Percentiles rank a stretch among this genome's conserved stretches.
Evolutionary conservation across 192 early-diverging fungal genomes (phyloP).

Genomic region (Rhizophlyctis rosea): DNA sequence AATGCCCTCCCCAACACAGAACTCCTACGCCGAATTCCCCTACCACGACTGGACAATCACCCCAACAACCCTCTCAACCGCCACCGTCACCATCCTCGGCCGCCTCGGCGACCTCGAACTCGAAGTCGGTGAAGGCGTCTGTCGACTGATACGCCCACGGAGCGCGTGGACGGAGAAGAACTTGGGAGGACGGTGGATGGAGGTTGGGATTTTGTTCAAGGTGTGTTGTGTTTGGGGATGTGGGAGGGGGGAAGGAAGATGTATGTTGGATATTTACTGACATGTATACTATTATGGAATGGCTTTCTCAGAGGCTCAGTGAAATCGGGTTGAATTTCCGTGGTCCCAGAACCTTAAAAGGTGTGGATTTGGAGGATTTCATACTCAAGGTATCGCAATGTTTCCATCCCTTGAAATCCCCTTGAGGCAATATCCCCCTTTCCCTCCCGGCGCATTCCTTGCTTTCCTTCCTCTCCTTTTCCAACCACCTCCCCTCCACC

Average conservation of each 20-base stretch:
- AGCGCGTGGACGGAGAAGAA: conserved; percentile 21
- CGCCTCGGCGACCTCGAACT: conserved; percentile 38
- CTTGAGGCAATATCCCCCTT: too few relatives aligned
- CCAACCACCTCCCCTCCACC: background rate
- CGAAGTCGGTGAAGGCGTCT: conserved; percentile 40
- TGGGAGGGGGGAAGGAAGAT: too few relatives aligned
- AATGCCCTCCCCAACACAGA: conserved; percentile 33
- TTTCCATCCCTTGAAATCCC: background rate
- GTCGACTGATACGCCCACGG: conserved; percentile 31
- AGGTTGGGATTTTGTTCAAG: conserved; percentile 41
- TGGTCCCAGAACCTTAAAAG: conserved; percentile 39
- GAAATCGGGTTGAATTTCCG: conserved; percentile 44
- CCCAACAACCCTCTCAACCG: conserved; percentile 18
- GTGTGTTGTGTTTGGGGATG: conserved; percentile 18
- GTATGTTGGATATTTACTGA: background rate
- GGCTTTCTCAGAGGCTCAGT: conserved; percentile 34
- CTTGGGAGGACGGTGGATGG: conserved; percentile 25
- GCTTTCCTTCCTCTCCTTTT: conserved; percentile 2
- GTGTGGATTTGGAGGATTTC: conserved; percentile 42
- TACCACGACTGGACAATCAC: conserved; percentile 41
- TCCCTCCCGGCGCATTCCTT: too few relatives aligned
- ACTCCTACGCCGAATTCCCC: conserved; percentile 47
- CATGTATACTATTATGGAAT: conserved; percentile 1
- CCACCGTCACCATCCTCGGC: conserved; percentile 38
- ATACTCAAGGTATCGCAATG: conserved; percentile 42